Evolutionary conservation across 192 early-diverging fungal genomes (phyloP).

Genomic region (Pilaira anomala): DNA sequence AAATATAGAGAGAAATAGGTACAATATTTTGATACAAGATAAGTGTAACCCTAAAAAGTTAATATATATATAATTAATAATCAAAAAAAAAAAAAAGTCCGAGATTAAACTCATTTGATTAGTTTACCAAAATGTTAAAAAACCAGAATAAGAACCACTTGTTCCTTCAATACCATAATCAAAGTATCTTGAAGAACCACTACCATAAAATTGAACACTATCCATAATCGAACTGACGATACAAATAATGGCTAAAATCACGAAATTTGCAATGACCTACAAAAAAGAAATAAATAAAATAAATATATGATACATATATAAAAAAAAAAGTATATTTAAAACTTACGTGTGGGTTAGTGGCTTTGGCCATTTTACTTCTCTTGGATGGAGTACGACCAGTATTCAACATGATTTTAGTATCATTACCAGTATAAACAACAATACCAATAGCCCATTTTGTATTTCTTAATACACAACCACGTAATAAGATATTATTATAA

Average conservation of each 20-base stretch:
- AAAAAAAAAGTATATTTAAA: slow-evolving; percentile 12
- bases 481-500: slow-evolving; percentile 78
- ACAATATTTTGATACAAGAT: slow-evolving; percentile 95
- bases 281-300: neutral
- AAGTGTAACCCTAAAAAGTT: slow-evolving; percentile 64
- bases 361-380: slow-evolving; percentile 84
- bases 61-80: neutral
- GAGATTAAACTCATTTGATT: neutral
- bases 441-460: slow-evolving; percentile 86
- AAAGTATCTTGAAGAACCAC: slow-evolving; percentile 50
- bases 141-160: slow-evolving; percentile 55
- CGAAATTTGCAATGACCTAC: slow-evolving; percentile 77
- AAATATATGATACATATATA: neutral
- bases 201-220: slow-evolving; percentile 57
- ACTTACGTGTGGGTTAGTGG: slow-evolving; percentile 84
- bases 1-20: slow-evolving; percentile 93
- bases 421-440: slow-evolving; percentile 85
- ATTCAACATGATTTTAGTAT: slow-evolving; percentile 98
- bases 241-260: slow-evolving; percentile 71
- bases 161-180: slow-evolving; percentile 48
- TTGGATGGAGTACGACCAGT: slow-evolving; percentile 90
- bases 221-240: slow-evolving; percentile 64
- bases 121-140: slow-evolving; percentile 69
- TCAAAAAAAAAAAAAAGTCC: neutral
- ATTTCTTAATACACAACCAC: slow-evolving; percentile 91